Conservation (phyloP, 495 filamentous ascomycete species). For the Penicillium daleae region DNA sequence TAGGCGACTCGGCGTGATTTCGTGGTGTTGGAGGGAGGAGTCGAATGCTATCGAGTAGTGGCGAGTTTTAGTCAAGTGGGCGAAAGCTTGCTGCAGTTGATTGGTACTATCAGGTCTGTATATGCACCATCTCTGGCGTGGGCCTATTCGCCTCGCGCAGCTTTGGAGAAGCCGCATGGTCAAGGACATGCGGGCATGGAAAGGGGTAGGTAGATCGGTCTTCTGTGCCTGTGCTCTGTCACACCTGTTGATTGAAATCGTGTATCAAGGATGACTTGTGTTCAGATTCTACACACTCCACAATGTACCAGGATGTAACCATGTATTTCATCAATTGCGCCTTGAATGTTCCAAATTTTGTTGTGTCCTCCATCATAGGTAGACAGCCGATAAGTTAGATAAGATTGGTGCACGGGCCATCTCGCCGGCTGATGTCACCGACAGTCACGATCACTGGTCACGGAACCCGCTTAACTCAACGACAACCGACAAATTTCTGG, state of each 20-base stretch:
- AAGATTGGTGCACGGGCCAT: constrained; percentile 8
- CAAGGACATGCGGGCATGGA: neutral
- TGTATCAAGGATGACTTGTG: neutral
- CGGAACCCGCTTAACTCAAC: neutral
- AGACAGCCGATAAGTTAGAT: neutral
- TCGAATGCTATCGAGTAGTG: constrained; percentile 10
- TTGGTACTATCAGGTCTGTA: too few species aligned
- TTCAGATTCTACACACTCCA: neutral
- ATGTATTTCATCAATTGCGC: neutral
- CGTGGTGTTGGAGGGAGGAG: neutral
- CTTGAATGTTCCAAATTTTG: neutral
- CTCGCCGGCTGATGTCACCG: constrained; percentile 7
- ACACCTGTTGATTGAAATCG: neutral
- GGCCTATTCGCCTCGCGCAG: neutral
- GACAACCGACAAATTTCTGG: neutral
- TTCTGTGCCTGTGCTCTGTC: neutral
- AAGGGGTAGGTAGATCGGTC: neutral
- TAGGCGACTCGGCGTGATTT: constrained; percentile 15
- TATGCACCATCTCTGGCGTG: neutral
- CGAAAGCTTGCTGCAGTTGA: neutral
- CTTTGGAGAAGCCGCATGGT: neutral
- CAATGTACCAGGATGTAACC: neutral
- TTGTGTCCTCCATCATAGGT: constrained; percentile 1
- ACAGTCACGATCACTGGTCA: neutral
- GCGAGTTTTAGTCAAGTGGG: neutral